Evolutionary conservation across 2,329 filamentous ascomycete genomes (phyloP).

Genomic region (Aspergillus ochraceus): DNA sequence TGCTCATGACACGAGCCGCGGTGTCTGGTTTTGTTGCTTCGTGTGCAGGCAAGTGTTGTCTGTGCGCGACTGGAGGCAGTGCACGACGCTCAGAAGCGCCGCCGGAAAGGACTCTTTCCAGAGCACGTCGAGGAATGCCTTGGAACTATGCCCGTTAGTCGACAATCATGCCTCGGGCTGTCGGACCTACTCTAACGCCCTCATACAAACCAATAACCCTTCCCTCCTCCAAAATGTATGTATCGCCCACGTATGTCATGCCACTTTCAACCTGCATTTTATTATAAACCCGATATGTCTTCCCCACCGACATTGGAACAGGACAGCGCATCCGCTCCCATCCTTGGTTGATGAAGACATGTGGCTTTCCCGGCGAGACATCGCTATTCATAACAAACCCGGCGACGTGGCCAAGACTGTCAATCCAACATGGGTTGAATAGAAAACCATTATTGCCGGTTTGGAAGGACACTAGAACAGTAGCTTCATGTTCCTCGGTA

Average conservation of each 20-base stretch:
- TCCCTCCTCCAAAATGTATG: background rate
- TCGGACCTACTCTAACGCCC: background rate
- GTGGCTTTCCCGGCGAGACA: slow-evolving; percentile 58
- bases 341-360: slow-evolving; percentile 63
- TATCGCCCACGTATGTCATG: slow-evolving; percentile 52
- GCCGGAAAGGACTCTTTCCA: slow-evolving; percentile 2
- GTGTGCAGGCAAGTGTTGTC: background rate
- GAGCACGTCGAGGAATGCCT: slow-evolving; percentile 8
- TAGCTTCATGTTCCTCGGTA: slow-evolving; percentile 56
- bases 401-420: slow-evolving; percentile 57
- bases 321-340: slow-evolving; percentile 61
- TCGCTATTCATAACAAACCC: slow-evolving; percentile 63
- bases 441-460: slow-evolving; percentile 57
- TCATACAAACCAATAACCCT: background rate
- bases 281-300: slow-evolving; percentile 61
- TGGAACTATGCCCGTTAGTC: slow-evolving; percentile 1
- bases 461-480: slow-evolving; percentile 55
- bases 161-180: background rate
- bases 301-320: slow-evolving; percentile 51
- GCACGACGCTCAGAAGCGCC: background rate
- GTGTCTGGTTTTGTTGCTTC: slow-evolving; percentile 13
- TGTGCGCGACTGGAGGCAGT: background rate
- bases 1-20: slow-evolving; percentile 36
- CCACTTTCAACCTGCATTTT: slow-evolving; percentile 56
- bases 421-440: slow-evolving; percentile 62